phyloP scores from a whole-genome alignment of 805 yeast species.

The Spathaspora gorwiae region DNA sequence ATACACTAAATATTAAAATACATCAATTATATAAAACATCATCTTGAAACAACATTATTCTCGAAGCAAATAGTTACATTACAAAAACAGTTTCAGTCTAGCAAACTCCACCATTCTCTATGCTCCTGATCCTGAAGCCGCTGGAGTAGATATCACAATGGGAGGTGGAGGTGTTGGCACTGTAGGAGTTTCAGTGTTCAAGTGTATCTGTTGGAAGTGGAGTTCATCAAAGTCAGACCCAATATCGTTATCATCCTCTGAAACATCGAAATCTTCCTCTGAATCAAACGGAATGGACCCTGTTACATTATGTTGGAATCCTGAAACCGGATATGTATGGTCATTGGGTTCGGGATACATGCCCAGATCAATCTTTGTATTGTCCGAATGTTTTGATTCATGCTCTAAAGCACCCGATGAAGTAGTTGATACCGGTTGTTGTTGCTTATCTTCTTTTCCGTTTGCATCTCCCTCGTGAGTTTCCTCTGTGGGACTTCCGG shows the following conservation, averaged over 20 bases:
- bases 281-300: constrained; percentile 44
- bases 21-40: too few relatives aligned
- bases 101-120: too few relatives aligned
- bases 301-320: constrained; percentile 31
- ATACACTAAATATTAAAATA: too few relatives aligned
- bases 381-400: background rate
- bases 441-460: background rate
- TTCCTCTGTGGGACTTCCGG: background rate
- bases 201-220: constrained; percentile 3
- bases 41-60: too few relatives aligned
- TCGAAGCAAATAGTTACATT: too few relatives aligned
- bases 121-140: background rate
- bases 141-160: constrained; percentile 1
- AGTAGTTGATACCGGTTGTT: background rate
- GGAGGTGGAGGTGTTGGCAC: constrained; percentile 1
- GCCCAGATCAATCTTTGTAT: background rate
- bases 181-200: background rate
- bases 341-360: constrained; percentile 1
- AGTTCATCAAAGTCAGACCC: constrained; percentile 7
- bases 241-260: constrained; percentile 17
- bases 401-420: background rate
- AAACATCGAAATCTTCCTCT: constrained; percentile 34
- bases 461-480: background rate
- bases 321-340: constrained; percentile 34
- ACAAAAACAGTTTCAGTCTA: too few relatives aligned